phyloP scores from a whole-genome alignment of 2,329 filamentous ascomycete genomes.

The Cyanodermella asteris region DNA sequence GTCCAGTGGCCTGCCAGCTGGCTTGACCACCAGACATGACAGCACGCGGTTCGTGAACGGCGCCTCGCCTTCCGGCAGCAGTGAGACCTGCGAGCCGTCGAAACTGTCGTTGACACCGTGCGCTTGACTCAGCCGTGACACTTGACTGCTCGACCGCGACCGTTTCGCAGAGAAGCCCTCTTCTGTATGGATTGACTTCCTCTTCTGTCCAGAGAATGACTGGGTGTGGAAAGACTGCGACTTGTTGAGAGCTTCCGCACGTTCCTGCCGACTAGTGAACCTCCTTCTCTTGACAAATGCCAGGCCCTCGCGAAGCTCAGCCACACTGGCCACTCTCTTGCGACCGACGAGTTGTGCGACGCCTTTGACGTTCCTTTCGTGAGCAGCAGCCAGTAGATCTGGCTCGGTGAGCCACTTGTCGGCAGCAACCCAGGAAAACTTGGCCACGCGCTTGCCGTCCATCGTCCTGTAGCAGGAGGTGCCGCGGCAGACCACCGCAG shows the following conservation, averaged over 20 bases:
- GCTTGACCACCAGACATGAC: constrained; percentile 13
- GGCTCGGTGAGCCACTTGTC: constrained; percentile 11
- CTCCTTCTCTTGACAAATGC: constrained; percentile 9
- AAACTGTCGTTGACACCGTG: too few species aligned
- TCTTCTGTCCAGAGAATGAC: too few species aligned
- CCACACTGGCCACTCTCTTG: constrained; percentile 11
- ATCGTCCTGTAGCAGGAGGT: constrained; percentile 11
- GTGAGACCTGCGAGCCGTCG: too few species aligned
- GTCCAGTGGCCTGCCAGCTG: constrained; percentile 11
- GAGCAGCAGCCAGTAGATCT: constrained; percentile 10
- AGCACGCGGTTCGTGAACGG: constrained; percentile 13
- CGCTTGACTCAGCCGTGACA: too few species aligned
- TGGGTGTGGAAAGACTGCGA: too few species aligned
- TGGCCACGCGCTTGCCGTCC: constrained; percentile 11
- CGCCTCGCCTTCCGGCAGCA: too few species aligned
- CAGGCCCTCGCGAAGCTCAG: constrained; percentile 9
- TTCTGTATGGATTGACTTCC: too few species aligned
- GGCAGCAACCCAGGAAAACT: constrained; percentile 14
- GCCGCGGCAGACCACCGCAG: constrained; percentile 10
- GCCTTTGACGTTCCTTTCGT: constrained; percentile 10
- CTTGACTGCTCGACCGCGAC: too few species aligned
- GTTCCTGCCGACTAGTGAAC: too few species aligned
- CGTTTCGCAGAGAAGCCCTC: too few species aligned
- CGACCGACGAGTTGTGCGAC: constrained; percentile 12
- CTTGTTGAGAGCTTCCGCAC: too few species aligned